Evolutionary conservation across 805 yeast genomes (phyloP), one percentile per base, ranked within the genome.

Genomic region (Candida easanensis): DNA sequence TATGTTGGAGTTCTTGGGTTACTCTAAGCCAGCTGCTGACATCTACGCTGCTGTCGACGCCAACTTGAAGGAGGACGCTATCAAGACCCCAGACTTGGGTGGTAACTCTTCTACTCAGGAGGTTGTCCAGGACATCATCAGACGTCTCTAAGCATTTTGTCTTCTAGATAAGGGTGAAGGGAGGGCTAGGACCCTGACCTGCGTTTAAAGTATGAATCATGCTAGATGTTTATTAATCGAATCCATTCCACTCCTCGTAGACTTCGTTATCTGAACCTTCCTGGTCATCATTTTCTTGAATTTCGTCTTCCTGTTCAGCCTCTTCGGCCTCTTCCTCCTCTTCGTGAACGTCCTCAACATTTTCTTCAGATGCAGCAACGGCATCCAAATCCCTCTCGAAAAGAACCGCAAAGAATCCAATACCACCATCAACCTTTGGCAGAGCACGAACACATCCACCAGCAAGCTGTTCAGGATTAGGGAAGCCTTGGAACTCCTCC

Each of bases 1-100:
- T 64, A 84, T 93, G 96, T 80, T 93, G 67, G 98, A 93, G 71
- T 91, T 93, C 73, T 80, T 93, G 80, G 98, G 98, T 49, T 78
- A 84, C 70, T 69, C 86, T 33, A 80, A 81, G 53, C 87, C 96
- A 42, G 98, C 99, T 49, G 88, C 95, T 50, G 80, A 83, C 58
- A 93, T 93, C 57, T 87, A 91, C 73, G 77, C 76, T 56, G 99
- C 99, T 43, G 98, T 91, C 45, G 97, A 93, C 64, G 93, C 90
- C 49, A 88, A 89, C 73, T 76, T 93, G 70, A 69, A 76, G 54
- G 97, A 84, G 65, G 85, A 87, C 64, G 65, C 73, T 51, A 57
- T 69, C 50, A 82, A 78, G 67, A 91, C 99, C 32, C 98, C 98
- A 46, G 99, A 93, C 67, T 74, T 93, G 61, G 98, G 98, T 52